Evolutionary conservation across 768 basidiomycete species (phyloP).

Genomic region (Leccinum sublutescens): DNA sequence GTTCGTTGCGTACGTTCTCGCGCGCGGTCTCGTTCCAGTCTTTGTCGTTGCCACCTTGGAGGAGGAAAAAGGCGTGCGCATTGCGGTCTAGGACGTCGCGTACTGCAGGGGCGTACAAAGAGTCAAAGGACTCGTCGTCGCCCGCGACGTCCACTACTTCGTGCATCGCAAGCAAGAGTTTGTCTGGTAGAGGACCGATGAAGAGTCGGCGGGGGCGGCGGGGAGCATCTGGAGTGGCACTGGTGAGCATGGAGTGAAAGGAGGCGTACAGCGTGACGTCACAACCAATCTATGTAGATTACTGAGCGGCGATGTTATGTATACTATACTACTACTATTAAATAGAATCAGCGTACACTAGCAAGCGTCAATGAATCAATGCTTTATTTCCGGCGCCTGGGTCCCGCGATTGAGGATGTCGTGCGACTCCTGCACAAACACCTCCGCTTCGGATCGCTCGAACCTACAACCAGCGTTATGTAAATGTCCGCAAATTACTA

Average conservation of each 20-base stretch:
- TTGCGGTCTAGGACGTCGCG: constrained; percentile 50
- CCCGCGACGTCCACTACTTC: constrained; percentile 16
- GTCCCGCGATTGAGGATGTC: constrained; percentile 42
- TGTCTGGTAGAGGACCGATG: constrained; percentile 75
- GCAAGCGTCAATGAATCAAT: constrained; percentile 17
- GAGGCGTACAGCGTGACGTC: constrained; percentile 27
- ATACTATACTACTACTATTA: constrained; percentile 10
- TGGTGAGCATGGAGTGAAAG: background rate
- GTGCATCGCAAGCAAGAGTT: constrained; percentile 44
- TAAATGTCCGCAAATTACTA: constrained; percentile 15
- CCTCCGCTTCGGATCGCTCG: constrained; percentile 62
- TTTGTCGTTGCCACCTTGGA: constrained; percentile 59
- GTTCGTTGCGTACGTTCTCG: constrained; percentile 49
- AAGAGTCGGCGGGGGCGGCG: constrained; percentile 49
- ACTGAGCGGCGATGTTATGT: constrained; percentile 22
- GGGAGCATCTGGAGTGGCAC: background rate
- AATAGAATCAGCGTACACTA: constrained; percentile 2
- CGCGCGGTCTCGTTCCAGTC: constrained; percentile 65
- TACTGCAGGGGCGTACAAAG: constrained; percentile 33
- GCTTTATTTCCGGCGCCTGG: constrained; percentile 26
- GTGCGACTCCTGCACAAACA: constrained; percentile 63
- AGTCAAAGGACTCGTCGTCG: constrained; percentile 35
- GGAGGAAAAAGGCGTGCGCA: constrained; percentile 62
- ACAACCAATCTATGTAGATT: constrained; percentile 8
- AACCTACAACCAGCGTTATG: constrained; percentile 44